Conservation (phyloP, 2,329 filamentous ascomycete species). For the Geosmithia putterillii region DNA sequence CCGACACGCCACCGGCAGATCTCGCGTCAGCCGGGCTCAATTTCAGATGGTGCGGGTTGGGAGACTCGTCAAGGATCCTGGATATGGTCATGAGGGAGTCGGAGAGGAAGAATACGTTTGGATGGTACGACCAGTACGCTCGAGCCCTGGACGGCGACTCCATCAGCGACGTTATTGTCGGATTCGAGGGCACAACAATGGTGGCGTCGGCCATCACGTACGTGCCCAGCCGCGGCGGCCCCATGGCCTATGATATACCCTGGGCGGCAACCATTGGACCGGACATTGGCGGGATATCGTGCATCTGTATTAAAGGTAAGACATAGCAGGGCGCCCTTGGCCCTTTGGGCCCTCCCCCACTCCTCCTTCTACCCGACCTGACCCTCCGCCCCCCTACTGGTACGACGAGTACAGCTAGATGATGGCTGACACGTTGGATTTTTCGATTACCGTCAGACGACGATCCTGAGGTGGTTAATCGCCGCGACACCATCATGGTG, state of each 20-base stretch:
- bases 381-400: neutral
- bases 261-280: conserved; percentile 39
- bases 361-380: too few relatives aligned
- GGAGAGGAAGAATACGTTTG: conserved; percentile 31
- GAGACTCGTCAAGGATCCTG: conserved; percentile 33
- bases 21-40: conserved; percentile 25
- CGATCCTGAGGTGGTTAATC: conserved; percentile 26
- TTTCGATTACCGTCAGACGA: too few relatives aligned
- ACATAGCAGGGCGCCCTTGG: too few relatives aligned
- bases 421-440: too few relatives aligned
- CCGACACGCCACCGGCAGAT: conserved; percentile 30
- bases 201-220: conserved; percentile 44
- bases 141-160: conserved; percentile 33
- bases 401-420: too few relatives aligned
- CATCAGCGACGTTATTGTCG: conserved; percentile 41
- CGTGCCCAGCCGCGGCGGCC: conserved; percentile 30
- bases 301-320: conserved; percentile 45
- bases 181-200: conserved; percentile 32
- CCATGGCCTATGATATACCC: conserved; percentile 36
- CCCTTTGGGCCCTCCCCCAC: too few relatives aligned
- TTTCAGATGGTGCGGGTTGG: conserved; percentile 30
- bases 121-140: conserved; percentile 49
- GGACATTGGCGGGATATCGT: conserved; percentile 46
- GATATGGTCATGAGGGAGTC: conserved; percentile 37
- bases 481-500: conserved; percentile 36